A percentile compares a stretch with the other conserved stretches of the same genome.
phyloP scores from a whole-genome alignment of 495 filamentous ascomycete species.

The Penicillium alfredii region DNA sequence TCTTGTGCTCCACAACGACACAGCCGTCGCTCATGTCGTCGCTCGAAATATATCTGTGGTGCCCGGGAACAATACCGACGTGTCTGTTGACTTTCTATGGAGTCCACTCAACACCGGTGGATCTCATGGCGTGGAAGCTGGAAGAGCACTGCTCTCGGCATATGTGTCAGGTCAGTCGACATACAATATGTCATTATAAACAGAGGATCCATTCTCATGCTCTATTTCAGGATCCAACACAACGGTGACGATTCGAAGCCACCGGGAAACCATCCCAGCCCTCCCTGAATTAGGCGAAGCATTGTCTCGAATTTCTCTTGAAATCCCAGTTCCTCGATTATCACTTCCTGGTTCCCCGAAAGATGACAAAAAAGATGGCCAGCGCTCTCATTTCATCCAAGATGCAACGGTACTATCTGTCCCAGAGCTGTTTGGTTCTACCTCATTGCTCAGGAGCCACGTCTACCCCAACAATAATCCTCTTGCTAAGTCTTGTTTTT shows the following conservation, averaged over 20 bases:
- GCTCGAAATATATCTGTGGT: conserved; percentile 53
- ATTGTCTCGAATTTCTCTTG: conserved; percentile 60
- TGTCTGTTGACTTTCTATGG: conserved; percentile 67
- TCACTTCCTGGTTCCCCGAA: conserved; percentile 44
- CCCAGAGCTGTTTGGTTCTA: too few relatives aligned
- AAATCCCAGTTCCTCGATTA: conserved; percentile 63
- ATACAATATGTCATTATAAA: background rate
- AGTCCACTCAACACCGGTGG: conserved; percentile 60
- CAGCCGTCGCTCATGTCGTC: conserved; percentile 66
- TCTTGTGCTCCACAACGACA: conserved; percentile 65
- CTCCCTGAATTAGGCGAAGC: conserved; percentile 67
- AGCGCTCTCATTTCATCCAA: conserved; percentile 63
- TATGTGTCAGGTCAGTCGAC: conserved; percentile 69
- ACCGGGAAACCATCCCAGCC: conserved; percentile 64
- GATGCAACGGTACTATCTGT: conserved; percentile 63
- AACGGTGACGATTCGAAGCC: conserved; percentile 62
- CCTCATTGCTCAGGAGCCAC: too few relatives aligned
- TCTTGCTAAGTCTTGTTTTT: too few relatives aligned
- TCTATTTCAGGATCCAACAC: conserved; percentile 59
- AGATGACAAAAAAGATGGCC: conserved; percentile 37
- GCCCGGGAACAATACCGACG: conserved; percentile 65
- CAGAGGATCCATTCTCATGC: conserved; percentile 1
- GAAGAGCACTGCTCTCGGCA: conserved; percentile 68
- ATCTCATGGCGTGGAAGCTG: conserved; percentile 50
- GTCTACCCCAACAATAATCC: too few relatives aligned